These are phyloP conservation scores for Rhodotorula babjevae DNA, from an alignment of 768 basidiomycete genomes.

Conservation along the genomic window DNA sequence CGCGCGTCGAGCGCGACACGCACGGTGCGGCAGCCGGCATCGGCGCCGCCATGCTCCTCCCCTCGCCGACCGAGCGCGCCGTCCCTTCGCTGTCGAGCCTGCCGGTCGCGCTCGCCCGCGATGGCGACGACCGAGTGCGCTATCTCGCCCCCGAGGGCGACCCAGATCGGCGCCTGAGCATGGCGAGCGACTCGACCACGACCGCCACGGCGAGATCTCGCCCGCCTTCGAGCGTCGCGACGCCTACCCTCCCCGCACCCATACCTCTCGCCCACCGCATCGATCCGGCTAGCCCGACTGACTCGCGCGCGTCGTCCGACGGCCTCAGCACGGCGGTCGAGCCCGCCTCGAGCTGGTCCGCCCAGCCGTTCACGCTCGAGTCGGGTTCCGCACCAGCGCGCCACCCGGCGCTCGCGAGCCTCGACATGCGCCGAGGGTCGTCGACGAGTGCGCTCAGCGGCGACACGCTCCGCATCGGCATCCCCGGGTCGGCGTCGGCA, in stretches of 20 bases:
- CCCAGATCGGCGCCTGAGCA: not conserved
- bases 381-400: not conserved
- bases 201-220: not conserved
- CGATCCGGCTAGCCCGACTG: too few relatives aligned
- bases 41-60: conserved; percentile 2
- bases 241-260: not conserved
- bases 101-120: not conserved
- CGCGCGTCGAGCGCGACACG: too few relatives aligned
- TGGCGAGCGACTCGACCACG: conserved; percentile 3
- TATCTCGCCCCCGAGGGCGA: not conserved
- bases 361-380: not conserved
- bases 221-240: not conserved
- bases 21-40: not conserved
- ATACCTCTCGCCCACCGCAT: not conserved
- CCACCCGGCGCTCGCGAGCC: not conserved
- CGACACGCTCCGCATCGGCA: not conserved
- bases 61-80: not conserved
- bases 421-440: not conserved
- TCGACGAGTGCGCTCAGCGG: not conserved
- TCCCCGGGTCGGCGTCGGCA: not conserved
- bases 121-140: not conserved
- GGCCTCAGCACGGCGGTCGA: conserved; percentile 4
- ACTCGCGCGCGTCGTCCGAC: not conserved
- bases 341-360: not conserved
- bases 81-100: not conserved